Percentiles rank a stretch among this genome's conserved stretches.
phyloP scores from a whole-genome alignment of 2,329 filamentous ascomycete species.

The Pseudomassariella vexata region DNA sequence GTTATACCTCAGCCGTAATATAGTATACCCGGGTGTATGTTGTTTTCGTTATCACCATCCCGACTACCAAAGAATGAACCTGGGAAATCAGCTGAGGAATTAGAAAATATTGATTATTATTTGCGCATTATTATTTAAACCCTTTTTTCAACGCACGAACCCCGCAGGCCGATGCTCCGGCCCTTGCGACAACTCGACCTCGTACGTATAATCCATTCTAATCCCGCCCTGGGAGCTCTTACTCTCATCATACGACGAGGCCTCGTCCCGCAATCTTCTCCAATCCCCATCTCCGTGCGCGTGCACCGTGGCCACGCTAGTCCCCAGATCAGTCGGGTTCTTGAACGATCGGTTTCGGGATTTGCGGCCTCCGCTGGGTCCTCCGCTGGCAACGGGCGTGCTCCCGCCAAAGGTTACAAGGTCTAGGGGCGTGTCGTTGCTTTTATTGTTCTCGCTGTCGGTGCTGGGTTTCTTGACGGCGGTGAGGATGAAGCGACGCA shows the following conservation, averaged over 20 bases:
- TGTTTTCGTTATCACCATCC: too few relatives aligned
- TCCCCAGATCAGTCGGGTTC: conserved; percentile 7
- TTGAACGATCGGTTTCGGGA: conserved; percentile 4
- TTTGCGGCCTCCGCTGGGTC: too few relatives aligned
- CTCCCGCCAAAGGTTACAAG: conserved; percentile 8
- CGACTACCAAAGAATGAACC: too few relatives aligned
- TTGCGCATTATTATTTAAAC: too few relatives aligned
- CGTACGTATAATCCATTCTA: conserved; percentile 9
- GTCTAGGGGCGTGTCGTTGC: background rate
- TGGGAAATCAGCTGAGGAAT: too few relatives aligned
- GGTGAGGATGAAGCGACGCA: conserved; percentile 10
- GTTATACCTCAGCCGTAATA: too few relatives aligned
- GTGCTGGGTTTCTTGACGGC: conserved; percentile 4
- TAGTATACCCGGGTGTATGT: too few relatives aligned
- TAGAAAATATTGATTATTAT: too few relatives aligned
- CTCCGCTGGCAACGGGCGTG: background rate
- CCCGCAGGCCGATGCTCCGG: too few relatives aligned
- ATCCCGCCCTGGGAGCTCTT: conserved; percentile 7
- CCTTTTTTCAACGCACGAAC: too few relatives aligned
- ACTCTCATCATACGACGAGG: conserved; percentile 3
- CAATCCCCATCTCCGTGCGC: conserved; percentile 4
- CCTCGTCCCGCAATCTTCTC: conserved; percentile 1
- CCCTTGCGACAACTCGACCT: conserved; percentile 8
- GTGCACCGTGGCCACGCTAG: conserved; percentile 5
- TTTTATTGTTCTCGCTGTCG: too few relatives aligned